Base-by-base conservation (phyloP, 140 eudicot genomes). In the Senecio squalidus region DNA sequence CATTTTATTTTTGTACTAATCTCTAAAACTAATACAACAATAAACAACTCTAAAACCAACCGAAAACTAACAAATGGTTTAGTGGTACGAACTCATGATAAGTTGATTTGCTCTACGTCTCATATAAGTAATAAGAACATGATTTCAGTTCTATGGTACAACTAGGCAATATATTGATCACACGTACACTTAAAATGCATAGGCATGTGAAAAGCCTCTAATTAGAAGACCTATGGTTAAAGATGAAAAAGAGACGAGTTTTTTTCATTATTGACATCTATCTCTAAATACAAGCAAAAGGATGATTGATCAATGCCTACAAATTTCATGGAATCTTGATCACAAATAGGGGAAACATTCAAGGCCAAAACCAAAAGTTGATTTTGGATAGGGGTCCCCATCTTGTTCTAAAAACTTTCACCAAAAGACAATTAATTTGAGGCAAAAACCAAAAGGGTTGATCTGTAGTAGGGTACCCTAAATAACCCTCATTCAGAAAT, bases 261-360 rank as follows among this genome's bases (percentile, higher is more conserved):
- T n/a, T n/a, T n/a, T n/a, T 63, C 9, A 14, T 69, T 69, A 72
- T 72, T 64, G 60, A 67, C 77, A 72, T 46, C 45, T 45, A 71
- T 71, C n/a, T 71, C 52, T 55, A 71, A 20, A 45, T 62, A 71
- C 71, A 71, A 63, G 45, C 58, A 20, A 54, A 55, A 25, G 52
- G 54, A 64, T 45, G 30, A 55, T 63, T 33, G 55, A 55, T 63
- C n/a, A 46, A 55, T 45, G 48, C 45, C 67, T 55, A 63, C 55
- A 46, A 34, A 63, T 38, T 21, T 64, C 24, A 71, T 44, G 76
- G 64, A 50, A 63, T 20, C 48, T 53, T 55, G 59, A 71, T 63
- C 64, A 56, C 71, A 55, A 23, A 21, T 45, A 17, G 43, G 15
- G 66, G 45, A 23, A 55, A 47, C 47, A 33, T 63, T 46, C 25